These are phyloP conservation scores for Hortaea sp. DNA, from an alignment of 2,329 filamentous ascomycete species.

Conservation along the genomic window DNA sequence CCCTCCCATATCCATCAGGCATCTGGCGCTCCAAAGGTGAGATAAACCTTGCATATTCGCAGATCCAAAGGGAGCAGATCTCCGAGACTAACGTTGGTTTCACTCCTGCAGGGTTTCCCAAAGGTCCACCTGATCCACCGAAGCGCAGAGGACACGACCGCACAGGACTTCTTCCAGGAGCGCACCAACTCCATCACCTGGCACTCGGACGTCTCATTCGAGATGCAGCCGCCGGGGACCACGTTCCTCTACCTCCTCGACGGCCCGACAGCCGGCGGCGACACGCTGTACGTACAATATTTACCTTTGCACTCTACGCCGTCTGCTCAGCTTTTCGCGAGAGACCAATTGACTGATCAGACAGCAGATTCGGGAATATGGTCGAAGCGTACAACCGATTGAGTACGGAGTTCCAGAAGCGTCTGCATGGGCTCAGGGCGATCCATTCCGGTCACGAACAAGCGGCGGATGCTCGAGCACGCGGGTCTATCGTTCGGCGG, in stretches of 20 bases:
- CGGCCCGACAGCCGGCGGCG: conserved; percentile 66
- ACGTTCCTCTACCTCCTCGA: conserved; percentile 87
- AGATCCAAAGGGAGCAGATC: too few relatives aligned
- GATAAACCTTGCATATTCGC: neutral
- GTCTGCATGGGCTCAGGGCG: conserved; percentile 70
- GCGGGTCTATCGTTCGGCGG: conserved; percentile 61
- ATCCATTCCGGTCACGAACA: conserved; percentile 76
- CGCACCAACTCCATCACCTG: conserved; percentile 53
- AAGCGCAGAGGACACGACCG: conserved; percentile 52
- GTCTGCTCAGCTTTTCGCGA: neutral
- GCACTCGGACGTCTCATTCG: conserved; percentile 80
- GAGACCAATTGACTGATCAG: neutral
- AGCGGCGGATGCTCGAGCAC: conserved; percentile 55
- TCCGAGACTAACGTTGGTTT: too few relatives aligned
- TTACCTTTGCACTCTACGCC: conserved; percentile 32
- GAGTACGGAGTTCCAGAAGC: conserved; percentile 66
- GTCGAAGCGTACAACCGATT: conserved; percentile 73
- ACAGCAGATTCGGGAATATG: conserved; percentile 58
- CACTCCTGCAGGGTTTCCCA: conserved; percentile 44
- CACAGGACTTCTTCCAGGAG: conserved; percentile 53
- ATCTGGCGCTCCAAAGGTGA: conserved; percentile 56
- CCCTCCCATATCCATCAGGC: conserved; percentile 75
- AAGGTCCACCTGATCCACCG: conserved; percentile 73
- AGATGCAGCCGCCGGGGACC: conserved; percentile 77
- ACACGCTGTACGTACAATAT: conserved; percentile 51